A percentile compares a stretch with the other conserved stretches of the same genome.
phyloP scores from a whole-genome alignment of 164 flowering plant species.

The Umbilicus rupestris region DNA sequence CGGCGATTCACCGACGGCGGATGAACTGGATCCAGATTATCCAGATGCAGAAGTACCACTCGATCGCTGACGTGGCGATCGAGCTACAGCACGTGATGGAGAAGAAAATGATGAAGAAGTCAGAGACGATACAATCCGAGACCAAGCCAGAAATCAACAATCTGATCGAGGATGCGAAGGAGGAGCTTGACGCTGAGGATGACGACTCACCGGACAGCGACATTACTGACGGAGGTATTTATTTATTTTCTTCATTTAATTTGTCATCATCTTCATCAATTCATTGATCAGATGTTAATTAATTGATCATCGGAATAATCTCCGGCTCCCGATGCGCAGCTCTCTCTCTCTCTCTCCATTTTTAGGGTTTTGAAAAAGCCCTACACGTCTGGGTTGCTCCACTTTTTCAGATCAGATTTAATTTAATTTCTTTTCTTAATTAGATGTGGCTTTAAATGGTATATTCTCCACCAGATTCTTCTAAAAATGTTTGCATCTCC shows the following conservation, averaged over 20 bases:
- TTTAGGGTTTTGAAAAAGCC: too few species aligned
- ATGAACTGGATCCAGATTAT: slow-evolving; percentile 90
- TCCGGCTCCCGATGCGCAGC: too few species aligned
- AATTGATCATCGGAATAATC: too few species aligned
- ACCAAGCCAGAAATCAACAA: background rate
- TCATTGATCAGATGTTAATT: too few species aligned
- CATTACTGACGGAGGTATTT: slow-evolving; percentile 57
- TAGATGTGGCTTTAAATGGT: too few species aligned
- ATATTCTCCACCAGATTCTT: background rate
- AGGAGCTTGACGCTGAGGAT: slow-evolving; percentile 24
- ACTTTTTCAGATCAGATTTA: too few species aligned
- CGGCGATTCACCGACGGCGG: slow-evolving; percentile 74
- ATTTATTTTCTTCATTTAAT: too few species aligned
- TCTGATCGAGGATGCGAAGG: slow-evolving; percentile 11
- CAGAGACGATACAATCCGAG: background rate
- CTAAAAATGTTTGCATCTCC: background rate
- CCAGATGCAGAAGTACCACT: slow-evolving; percentile 84
- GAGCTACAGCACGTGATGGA: slow-evolving; percentile 33
- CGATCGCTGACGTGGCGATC: slow-evolving; percentile 66
- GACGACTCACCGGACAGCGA: slow-evolving; percentile 54
- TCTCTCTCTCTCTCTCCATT: too few species aligned
- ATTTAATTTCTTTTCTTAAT: too few species aligned
- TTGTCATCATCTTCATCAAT: too few species aligned
- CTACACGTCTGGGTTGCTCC: too few species aligned
- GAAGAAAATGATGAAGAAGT: slow-evolving; percentile 14